Evolutionary conservation across 805 yeast species (phyloP).

Genomic region (Wickerhamomyces canadensis): DNA sequence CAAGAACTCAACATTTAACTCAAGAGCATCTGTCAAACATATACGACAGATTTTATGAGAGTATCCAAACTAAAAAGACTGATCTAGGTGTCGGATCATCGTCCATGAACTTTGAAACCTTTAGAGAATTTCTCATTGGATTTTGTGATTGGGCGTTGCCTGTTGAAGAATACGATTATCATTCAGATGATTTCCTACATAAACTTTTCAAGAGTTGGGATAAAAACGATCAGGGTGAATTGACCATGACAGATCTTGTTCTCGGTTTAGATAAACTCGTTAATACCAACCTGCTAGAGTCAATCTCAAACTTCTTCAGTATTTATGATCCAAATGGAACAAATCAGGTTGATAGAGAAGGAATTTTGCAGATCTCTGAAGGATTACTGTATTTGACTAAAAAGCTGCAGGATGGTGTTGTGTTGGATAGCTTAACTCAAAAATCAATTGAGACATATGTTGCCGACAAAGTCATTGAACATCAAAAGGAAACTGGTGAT

Average conservation of each 20-base stretch:
- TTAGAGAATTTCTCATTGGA: conserved; percentile 68
- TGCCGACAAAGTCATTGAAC: conserved; percentile 50
- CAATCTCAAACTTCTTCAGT: conserved; percentile 72
- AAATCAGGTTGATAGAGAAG: conserved; percentile 69
- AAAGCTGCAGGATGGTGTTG: conserved; percentile 74
- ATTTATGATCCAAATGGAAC: conserved; percentile 59
- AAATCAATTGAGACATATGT: conserved; percentile 58
- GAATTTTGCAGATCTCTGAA: conserved; percentile 79
- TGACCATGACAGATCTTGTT: conserved; percentile 66
- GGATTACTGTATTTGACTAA: conserved; percentile 76
- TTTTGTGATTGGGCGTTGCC: conserved; percentile 70
- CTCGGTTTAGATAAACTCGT: conserved; percentile 66
- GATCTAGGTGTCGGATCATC: conserved; percentile 48
- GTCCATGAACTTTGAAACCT: conserved; percentile 71
- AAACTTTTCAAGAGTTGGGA: conserved; percentile 74
- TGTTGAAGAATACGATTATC: conserved; percentile 31
- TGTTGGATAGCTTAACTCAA: conserved; percentile 61
- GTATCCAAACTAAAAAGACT: conserved; percentile 60
- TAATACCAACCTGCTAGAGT: conserved; percentile 70
- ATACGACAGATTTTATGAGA: conserved; percentile 80
- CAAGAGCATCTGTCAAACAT: conserved; percentile 58
- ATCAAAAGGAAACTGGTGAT: conserved; percentile 26
- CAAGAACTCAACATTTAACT: conserved; percentile 59
- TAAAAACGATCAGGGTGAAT: conserved; percentile 42
- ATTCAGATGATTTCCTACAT: conserved; percentile 44